Conservation (phyloP, 2,329 filamentous ascomycete genomes). For the Pseudomassariella vexata region DNA sequence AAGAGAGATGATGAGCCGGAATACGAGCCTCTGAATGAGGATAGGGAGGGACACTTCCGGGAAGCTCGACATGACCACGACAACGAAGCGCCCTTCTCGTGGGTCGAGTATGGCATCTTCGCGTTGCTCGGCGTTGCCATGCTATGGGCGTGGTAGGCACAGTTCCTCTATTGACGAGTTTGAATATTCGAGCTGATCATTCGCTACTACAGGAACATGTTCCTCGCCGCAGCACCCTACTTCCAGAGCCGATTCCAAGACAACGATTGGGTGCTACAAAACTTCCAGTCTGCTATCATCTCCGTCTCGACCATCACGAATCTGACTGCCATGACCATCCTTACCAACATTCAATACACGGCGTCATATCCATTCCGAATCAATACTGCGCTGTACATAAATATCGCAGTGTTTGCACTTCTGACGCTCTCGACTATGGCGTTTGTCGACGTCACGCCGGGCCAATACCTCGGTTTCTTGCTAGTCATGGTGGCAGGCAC, state of each 20-base stretch:
- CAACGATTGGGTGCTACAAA: conserved; percentile 64
- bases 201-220: conserved; percentile 75
- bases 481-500: conserved; percentile 76
- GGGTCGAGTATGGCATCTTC: conserved; percentile 82
- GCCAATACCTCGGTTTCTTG: conserved; percentile 72
- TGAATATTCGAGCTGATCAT: conserved; percentile 9
- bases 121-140: conserved; percentile 82
- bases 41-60: conserved; percentile 13
- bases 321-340: conserved; percentile 65
- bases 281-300: conserved; percentile 87
- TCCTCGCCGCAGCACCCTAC: conserved; percentile 89
- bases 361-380: conserved; percentile 90
- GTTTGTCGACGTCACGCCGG: conserved; percentile 56
- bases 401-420: conserved; percentile 68
- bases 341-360: conserved; percentile 73
- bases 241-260: conserved; percentile 76
- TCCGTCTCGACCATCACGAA: conserved; percentile 83
- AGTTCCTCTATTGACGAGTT: conserved; percentile 5
- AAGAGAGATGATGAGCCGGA: conserved; percentile 23
- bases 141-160: conserved; percentile 87
- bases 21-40: conserved; percentile 28
- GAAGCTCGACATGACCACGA: conserved; percentile 23
- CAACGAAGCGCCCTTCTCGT: conserved; percentile 61
- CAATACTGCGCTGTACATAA: conserved; percentile 68
- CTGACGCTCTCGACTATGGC: conserved; percentile 73